Percentiles rank a stretch among this genome's conserved stretches.
phyloP scores from a whole-genome alignment of 2,329 filamentous ascomycete genomes.

The Sarocladiaceae sp. region DNA sequence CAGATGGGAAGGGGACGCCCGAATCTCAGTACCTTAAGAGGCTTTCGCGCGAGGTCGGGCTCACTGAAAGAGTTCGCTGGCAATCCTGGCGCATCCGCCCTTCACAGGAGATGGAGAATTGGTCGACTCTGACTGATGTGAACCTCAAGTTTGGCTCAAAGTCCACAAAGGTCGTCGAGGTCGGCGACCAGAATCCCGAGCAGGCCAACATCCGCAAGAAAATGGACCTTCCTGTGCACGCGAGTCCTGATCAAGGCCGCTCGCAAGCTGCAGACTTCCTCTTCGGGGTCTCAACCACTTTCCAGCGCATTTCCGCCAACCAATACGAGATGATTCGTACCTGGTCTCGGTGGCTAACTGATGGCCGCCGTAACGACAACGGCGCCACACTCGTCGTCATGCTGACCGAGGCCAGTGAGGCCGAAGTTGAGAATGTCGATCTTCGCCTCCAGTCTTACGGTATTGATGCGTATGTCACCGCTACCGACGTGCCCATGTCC shows the following conservation, averaged over 20 bases:
- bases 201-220: conserved; percentile 22
- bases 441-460: conserved; percentile 26
- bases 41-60: conserved; percentile 19
- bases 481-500: conserved; percentile 25
- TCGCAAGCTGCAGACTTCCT: conserved; percentile 34
- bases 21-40: conserved; percentile 28
- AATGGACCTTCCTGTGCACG: conserved; percentile 27
- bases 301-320: conserved; percentile 29
- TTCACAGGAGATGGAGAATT: conserved; percentile 20
- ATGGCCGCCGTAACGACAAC: conserved; percentile 32
- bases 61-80: conserved; percentile 27
- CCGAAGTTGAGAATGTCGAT: conserved; percentile 26
- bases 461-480: conserved; percentile 32
- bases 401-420: conserved; percentile 30
- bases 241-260: conserved; percentile 22
- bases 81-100: conserved; percentile 26
- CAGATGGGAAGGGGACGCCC: conserved; percentile 15
- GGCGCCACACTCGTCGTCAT: conserved; percentile 36
- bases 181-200: conserved; percentile 17
- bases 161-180: conserved; percentile 17
- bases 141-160: conserved; percentile 21
- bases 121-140: conserved; percentile 22
- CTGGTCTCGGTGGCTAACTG: conserved; percentile 41
- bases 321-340: conserved; percentile 33
- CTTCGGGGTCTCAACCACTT: conserved; percentile 39